Base-by-base conservation (phyloP, 2,329 filamentous ascomycete genomes). In the Neonectria faginata region DNA sequence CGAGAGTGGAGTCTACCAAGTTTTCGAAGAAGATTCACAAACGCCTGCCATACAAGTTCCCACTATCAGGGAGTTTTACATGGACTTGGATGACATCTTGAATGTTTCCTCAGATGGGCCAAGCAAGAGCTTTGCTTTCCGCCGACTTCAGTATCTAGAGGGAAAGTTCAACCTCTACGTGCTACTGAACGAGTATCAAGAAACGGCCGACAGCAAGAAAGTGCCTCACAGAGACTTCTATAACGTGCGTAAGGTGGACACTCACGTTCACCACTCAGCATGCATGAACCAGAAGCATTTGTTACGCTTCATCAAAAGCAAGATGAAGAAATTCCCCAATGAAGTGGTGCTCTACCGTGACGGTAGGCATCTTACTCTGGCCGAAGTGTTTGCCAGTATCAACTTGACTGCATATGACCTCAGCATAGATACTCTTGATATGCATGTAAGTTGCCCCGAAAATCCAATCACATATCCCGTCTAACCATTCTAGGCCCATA, bases 271-370 rank as follows among this genome's bases (percentile, higher is more conserved):
- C 77, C 96, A 99, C 79, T 99, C 96, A 16, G 96, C 96, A 25
- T 99, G 96, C 78, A 99, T 99, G 96, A 99, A 99, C 77, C 96
- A 99, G 80, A 99, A 99, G 81, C 96, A 99, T 85, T 82, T 99
- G 62, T 84, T 99, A 65, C 93, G 96, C 59, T 99, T 99, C 80
- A 99, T 99, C 84, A 99, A 99, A 81, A 97, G 94, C 81, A 99
- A 99, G 82, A 97, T 99, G 93, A 98, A 97, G 86, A 99, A 97
- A 80, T 96, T 88, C 18, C 94, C 94, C 0, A 92, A 98, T 74
- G 96, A 99, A 81, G 89, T 96, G 33, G 96, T 99, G 7, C 86
- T 99, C 48, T 97, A 90, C 79, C 88, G 96, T 76, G 96, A 99
- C 78, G 95, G 92, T 64, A 97, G 95, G 79, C 89, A 97, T 79